Evolutionary conservation across 2,329 filamentous ascomycete genomes (phyloP).

Genomic region (Colletotrichum karsti): DNA sequence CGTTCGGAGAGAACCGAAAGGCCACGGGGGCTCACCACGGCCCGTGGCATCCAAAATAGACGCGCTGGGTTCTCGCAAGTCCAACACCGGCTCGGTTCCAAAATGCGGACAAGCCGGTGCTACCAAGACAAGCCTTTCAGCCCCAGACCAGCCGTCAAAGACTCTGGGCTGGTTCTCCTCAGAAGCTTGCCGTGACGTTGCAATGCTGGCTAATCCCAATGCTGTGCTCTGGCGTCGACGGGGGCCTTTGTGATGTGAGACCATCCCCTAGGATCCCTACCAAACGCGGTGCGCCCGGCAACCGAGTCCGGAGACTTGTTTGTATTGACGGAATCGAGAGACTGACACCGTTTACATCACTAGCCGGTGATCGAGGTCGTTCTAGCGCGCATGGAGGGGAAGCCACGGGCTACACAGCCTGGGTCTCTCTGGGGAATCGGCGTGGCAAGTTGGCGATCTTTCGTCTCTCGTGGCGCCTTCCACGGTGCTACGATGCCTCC

Average conservation of each 20-base stretch:
- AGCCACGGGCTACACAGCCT: background rate
- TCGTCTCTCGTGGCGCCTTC: background rate
- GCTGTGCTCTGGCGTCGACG: background rate
- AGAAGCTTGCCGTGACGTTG: background rate
- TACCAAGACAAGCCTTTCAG: background rate
- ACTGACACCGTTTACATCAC: background rate
- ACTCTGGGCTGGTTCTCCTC: background rate
- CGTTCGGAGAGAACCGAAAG: background rate
- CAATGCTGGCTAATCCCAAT: background rate
- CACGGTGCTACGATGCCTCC: background rate
- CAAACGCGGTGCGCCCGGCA: background rate
- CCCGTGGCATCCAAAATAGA: background rate
- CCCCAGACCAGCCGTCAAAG: background rate
- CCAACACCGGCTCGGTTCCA: background rate
- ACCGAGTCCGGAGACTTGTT: background rate
- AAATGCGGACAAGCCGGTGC: background rate
- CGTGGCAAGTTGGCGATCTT: background rate
- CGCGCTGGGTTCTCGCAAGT: background rate
- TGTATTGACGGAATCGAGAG: background rate
- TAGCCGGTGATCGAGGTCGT: background rate
- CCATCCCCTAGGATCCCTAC: background rate
- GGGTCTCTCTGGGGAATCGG: background rate
- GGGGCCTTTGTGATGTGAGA: background rate
- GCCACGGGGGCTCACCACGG: background rate
- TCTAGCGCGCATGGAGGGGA: background rate